Evolutionary conservation across 495 filamentous ascomycete genomes (phyloP).

Genomic region (Hypomontagnella monticulosa): DNA sequence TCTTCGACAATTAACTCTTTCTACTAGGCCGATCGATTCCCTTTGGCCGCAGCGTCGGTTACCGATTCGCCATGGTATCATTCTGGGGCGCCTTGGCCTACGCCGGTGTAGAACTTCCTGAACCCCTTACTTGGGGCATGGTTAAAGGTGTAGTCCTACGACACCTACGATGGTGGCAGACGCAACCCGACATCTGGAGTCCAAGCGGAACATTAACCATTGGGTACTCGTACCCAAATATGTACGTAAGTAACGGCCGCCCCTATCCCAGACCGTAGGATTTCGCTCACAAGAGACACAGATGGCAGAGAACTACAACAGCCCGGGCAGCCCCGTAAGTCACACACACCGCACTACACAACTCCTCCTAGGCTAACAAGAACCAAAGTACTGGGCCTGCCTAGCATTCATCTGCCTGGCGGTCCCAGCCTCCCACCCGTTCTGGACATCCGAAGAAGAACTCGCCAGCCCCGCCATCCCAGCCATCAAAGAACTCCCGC

Average conservation of each 20-base stretch:
- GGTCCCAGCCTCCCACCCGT: slow-evolving; percentile 72
- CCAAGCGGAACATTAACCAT: slow-evolving; percentile 77
- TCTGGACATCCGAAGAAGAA: slow-evolving; percentile 75
- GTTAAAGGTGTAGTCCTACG: slow-evolving; percentile 78
- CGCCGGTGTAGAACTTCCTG: slow-evolving; percentile 75
- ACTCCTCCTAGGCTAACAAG: not conserved
- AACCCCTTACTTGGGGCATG: slow-evolving; percentile 77
- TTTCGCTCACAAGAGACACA: slow-evolving; percentile 29
- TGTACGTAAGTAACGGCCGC: slow-evolving; percentile 65
- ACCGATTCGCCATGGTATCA: slow-evolving; percentile 82
- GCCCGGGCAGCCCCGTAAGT: slow-evolving; percentile 64
- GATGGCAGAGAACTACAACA: slow-evolving; percentile 83
- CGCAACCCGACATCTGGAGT: slow-evolving; percentile 75
- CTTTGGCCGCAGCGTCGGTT: slow-evolving; percentile 79
- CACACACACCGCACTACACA: not conserved
- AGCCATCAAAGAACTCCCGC: slow-evolving; percentile 63
- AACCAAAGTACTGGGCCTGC: slow-evolving; percentile 75
- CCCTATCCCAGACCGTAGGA: not conserved
- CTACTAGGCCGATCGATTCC: slow-evolving; percentile 68
- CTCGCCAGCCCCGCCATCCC: slow-evolving; percentile 65
- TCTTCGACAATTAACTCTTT: not conserved
- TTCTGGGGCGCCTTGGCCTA: slow-evolving; percentile 84
- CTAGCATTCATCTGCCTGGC: slow-evolving; percentile 78
- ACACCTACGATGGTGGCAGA: slow-evolving; percentile 82
- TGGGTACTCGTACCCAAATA: slow-evolving; percentile 81